These are phyloP conservation scores for Fusarium pseudocircinatum DNA, from an alignment of 2,329 filamentous ascomycete species.

Conservation along the genomic window DNA sequence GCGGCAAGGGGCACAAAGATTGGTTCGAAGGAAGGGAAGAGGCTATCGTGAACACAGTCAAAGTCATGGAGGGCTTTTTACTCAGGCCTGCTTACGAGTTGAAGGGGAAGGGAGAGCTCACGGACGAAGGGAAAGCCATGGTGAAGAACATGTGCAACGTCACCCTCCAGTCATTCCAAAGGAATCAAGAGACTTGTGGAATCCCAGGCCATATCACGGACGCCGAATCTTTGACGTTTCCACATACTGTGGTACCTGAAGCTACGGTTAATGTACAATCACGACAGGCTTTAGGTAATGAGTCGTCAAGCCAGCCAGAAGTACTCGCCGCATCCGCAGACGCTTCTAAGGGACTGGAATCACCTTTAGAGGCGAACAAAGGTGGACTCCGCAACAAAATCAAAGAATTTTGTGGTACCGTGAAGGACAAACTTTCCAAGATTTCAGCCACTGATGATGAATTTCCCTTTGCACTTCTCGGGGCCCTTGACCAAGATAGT, in stretches of 20 bases:
- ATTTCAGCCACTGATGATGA: background rate
- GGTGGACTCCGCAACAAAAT: background rate
- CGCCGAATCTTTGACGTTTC: background rate
- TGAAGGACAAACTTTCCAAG: background rate
- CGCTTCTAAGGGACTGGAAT: background rate
- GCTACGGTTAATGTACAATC: background rate
- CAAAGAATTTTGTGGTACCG: background rate
- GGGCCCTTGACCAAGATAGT: background rate
- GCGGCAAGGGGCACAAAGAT: conserved; percentile 4
- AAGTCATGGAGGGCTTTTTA: conserved; percentile 18
- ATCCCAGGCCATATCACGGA: background rate
- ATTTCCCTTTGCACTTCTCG: background rate
- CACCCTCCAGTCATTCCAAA: background rate
- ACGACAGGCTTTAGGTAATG: background rate
- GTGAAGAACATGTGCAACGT: conserved; percentile 10
- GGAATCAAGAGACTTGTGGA: background rate
- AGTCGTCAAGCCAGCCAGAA: background rate
- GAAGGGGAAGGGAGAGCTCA: background rate
- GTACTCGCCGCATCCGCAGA: no score
- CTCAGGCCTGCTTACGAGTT: conserved; percentile 8
- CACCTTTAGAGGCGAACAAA: background rate
- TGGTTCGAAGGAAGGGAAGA: background rate
- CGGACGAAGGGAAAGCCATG: background rate
- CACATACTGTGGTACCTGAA: background rate
- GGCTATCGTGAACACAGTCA: background rate